Percentiles rank a stretch among this genome's conserved stretches.
Conservation (phyloP, 352 stramenopile species). For the Peronospora farinosa region DNA sequence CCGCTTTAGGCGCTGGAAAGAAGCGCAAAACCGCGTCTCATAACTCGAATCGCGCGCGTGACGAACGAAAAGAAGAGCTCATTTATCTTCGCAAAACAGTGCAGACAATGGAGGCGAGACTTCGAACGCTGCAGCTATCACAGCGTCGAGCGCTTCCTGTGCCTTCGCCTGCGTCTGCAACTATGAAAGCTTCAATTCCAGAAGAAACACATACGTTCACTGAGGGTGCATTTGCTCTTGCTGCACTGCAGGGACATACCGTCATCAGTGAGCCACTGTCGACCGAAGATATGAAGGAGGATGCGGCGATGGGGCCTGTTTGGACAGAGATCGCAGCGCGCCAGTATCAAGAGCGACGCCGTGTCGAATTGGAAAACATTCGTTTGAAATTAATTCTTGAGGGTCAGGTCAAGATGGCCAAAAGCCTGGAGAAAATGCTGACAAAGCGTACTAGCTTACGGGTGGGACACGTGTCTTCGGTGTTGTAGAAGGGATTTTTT, state of each 20-base stretch:
- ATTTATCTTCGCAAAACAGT: slow-evolving; percentile 60
- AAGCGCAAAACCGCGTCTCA: slow-evolving; percentile 44
- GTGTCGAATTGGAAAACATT: slow-evolving; percentile 53
- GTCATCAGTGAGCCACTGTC: slow-evolving; percentile 13
- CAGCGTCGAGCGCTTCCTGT: slow-evolving; percentile 22
- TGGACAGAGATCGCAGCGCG: slow-evolving; percentile 49
- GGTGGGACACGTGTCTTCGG: slow-evolving; percentile 15
- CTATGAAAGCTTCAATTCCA: slow-evolving; percentile 3
- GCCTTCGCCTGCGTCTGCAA: slow-evolving; percentile 12
- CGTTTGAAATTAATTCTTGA: slow-evolving; percentile 45
- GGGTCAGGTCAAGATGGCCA: slow-evolving; percentile 47
- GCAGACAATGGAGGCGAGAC: slow-evolving; percentile 39
- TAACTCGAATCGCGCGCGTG: slow-evolving; percentile 51
- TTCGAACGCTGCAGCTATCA: slow-evolving; percentile 35
- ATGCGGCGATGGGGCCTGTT: slow-evolving; percentile 34
- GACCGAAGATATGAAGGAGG: slow-evolving; percentile 22
- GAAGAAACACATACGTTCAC: slow-evolving; percentile 22
- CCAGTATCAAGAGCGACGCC: slow-evolving; percentile 44
- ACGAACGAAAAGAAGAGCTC: slow-evolving; percentile 61
- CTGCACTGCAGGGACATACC: slow-evolving; percentile 18
- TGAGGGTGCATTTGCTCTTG: slow-evolving; percentile 19
- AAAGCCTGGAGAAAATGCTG: slow-evolving; percentile 47
- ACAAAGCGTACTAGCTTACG: slow-evolving; percentile 44
- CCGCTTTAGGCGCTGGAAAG: slow-evolving; percentile 15
- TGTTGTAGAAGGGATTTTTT: slow-evolving; percentile 1